Evolutionary conservation across 352 stramenopile species (phyloP), one percentile per base, ranked within the genome.

Genomic region (Phytophthora sansomeana): DNA sequence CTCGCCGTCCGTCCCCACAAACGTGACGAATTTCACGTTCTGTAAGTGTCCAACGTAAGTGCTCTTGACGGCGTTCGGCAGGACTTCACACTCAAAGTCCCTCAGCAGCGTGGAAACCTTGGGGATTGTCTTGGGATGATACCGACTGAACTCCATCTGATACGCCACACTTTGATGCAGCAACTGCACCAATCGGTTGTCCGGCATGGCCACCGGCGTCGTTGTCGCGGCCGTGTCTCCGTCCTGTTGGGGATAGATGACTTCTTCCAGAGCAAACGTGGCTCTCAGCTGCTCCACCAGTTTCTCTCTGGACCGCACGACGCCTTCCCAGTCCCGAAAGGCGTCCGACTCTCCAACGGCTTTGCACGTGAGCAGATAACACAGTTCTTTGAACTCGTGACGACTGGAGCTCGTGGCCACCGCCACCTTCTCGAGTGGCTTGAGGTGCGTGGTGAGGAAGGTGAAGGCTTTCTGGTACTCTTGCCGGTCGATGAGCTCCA

Each of bases 381-480:
- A 97, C 6, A 97, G 78, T 19, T 97, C 89, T 39, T 90, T 91
- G 58, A 97, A 97, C 69, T 97, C 89, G 58, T 89, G 81, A n/a
- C 84, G 85, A 64, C 71, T 78, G 52, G 71, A 78, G 63, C 85
- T 91, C 38, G 77, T 85, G 51, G 86, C 78, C 7, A 63, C 86
- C 42, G 81, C 72, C 56, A 95, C 80, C 59, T 93, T 93, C 69
- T 97, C 87, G 26, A 97, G 76, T 48, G 89, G 87, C 72, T 96
- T 96, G 64, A 96, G 81, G 65, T 95, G 83, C 66, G 89, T 94
- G 32, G 85, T 93, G 57, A 97, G 80, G 68, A 95, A 97, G 49
- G 87, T 96, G 63, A 96, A 97, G 11, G 87, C 89, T 33, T 95
- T 95, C 65, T 97, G 87, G 61, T 93, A 95, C 73, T 96, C 89